Base-by-base conservation (phyloP, 2,329 filamentous ascomycete species). In the Claviceps africana region DNA sequence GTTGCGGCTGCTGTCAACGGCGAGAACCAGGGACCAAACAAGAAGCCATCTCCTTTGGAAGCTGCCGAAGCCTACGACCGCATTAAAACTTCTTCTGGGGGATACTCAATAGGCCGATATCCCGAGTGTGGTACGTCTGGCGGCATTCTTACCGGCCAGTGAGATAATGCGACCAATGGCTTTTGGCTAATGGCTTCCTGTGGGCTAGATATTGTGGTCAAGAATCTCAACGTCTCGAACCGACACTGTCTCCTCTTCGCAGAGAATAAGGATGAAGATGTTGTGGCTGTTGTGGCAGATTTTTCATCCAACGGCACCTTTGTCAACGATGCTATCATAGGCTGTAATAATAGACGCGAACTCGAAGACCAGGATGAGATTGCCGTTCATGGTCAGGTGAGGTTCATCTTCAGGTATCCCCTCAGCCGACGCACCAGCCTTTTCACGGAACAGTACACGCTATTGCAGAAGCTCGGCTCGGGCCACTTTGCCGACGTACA, bases 291-390 rank as follows among this genome's bases (percentile, higher is more conserved):
- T 13, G 69, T 98, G 5, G 90, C 98, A 65, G 93, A 98, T 66
- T 71, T 97, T 21, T 98, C 93, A 7, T 93, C 83, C 64, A 98
- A 98, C 64, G 93, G 93, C 49, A 98, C 94, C 0, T 98, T 90
- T 64, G 85, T 98, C 60, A 97, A 97, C 62, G 89, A 96, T 60
- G 85, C 83, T 17, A 77, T 95, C 31, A 81, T 98, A 25, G 93
- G 93, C 25, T 84, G 91, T 50, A 98, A 98, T 67, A 88, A 95
- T 67, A 79, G 88, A 51, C 81, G 91, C 54, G 88, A 95, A 65
- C 75, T 98, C 30, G 77, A 89, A 60, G 88, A 97, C 60, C 83
- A 86, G 39, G 93, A 98, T 59, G 90, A 97, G 66, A 86, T 98
- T 49, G 85, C 86, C 7, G 83, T 98, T 33, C 76, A 95, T 48